A percentile compares a stretch with the other conserved stretches of the same genome.
These are phyloP conservation scores for Blastobotrys capitulatus DNA, from an alignment of 1,139 yeast genomes.

Conservation along the genomic window DNA sequence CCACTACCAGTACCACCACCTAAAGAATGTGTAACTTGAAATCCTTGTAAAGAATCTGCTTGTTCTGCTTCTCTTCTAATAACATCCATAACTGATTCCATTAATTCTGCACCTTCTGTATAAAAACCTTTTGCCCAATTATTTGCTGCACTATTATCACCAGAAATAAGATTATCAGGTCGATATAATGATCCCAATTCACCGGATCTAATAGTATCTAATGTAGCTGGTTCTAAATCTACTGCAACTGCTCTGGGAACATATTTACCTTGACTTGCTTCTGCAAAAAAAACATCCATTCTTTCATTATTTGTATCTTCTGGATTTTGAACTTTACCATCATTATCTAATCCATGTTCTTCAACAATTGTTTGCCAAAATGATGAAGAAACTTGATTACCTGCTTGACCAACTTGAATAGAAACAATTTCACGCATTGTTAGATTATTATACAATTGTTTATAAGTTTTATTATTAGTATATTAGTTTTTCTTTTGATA, in stretches of 20 bases:
- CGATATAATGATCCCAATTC: conserved; percentile 40
- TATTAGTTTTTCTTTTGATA: not conserved
- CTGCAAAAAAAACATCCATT: conserved; percentile 30
- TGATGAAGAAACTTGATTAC: conserved; percentile 64
- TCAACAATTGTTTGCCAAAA: conserved; percentile 66
- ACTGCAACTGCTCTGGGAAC: conserved; percentile 45
- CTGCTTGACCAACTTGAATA: conserved; percentile 42
- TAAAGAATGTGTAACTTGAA: conserved; percentile 43
- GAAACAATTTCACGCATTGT: conserved; percentile 42
- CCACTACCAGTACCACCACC: conserved; percentile 48
- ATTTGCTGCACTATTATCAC: conserved; percentile 44
- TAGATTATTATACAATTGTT: too few species aligned
- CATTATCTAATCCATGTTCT: conserved; percentile 57
- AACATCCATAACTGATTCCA: conserved; percentile 42
- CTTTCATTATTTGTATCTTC: conserved; percentile 34
- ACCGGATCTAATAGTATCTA: conserved; percentile 40
- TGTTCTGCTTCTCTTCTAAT: conserved; percentile 43
- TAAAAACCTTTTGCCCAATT: conserved; percentile 47
- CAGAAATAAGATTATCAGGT: conserved; percentile 42
- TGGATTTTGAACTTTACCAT: conserved; percentile 37
- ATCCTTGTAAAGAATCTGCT: conserved; percentile 42
- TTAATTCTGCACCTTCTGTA: conserved; percentile 44
- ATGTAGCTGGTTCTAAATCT: conserved; percentile 43
- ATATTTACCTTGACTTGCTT: conserved; percentile 38
- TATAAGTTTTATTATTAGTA: not conserved